These are phyloP conservation scores for Ephemerocybe angulata DNA, from an alignment of 768 basidiomycete species.

Conservation along the genomic window DNA sequence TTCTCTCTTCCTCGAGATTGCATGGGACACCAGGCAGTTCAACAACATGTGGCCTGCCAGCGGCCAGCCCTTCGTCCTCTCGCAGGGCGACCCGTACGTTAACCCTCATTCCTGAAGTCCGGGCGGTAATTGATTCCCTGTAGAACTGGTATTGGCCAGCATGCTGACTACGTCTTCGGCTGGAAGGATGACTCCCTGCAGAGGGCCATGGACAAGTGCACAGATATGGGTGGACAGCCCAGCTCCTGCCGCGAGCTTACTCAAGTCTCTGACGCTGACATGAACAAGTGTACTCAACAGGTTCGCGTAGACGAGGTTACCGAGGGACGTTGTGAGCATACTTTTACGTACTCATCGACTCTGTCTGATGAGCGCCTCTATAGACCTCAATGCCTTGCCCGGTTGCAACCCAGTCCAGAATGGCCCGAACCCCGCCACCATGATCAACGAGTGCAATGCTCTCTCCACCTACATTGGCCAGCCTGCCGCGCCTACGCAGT, in stretches of 20 bases:
- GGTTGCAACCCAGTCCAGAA: slow-evolving; percentile 11
- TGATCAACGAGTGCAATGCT: slow-evolving; percentile 6
- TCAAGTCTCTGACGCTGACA: slow-evolving; percentile 2
- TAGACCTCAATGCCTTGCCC: slow-evolving; percentile 4
- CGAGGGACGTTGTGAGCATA: slow-evolving; percentile 2
- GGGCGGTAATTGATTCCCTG: background rate
- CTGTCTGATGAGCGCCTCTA: background rate
- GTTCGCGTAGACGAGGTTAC: slow-evolving; percentile 1
- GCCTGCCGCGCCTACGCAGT: background rate
- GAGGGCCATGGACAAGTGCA: slow-evolving; percentile 6
- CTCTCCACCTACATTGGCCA: slow-evolving; percentile 1
- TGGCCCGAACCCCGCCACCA: slow-evolving; percentile 5
- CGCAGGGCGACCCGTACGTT: slow-evolving; percentile 9
- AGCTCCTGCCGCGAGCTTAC: background rate
- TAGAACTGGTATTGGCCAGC: slow-evolving; percentile 7
- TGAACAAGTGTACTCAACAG: slow-evolving; percentile 4
- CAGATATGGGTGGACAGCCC: background rate
- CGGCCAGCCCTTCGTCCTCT: slow-evolving; percentile 10
- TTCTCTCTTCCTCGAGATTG: slow-evolving; percentile 7
- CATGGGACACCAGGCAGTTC: slow-evolving; percentile 10
- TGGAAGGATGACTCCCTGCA: slow-evolving; percentile 4
- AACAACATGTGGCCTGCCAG: slow-evolving; percentile 8
- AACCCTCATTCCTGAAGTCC: background rate
- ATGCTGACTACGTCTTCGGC: slow-evolving; percentile 11
- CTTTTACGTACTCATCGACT: background rate